A percentile compares a stretch with the other conserved stretches of the same genome.
Conservation (phyloP, 225 moss, liverwort and hornwort species). For the Thuidium tamariscinum region DNA sequence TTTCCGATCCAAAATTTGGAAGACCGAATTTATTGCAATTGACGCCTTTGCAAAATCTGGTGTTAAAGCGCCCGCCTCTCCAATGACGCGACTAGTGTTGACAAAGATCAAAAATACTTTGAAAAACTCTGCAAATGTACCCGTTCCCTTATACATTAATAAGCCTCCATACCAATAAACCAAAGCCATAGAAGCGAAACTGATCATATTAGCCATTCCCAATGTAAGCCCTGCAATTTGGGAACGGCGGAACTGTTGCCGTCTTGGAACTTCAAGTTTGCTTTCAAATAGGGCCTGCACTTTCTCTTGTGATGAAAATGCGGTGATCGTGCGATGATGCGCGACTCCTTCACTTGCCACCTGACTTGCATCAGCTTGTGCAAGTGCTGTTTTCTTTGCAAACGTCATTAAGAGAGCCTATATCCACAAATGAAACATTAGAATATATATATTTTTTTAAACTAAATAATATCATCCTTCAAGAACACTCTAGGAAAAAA, state of each 20-base stretch:
- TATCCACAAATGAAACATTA: neutral
- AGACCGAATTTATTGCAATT: constrained; percentile 62
- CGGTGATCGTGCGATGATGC: constrained; percentile 60
- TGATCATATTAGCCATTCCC: constrained; percentile 27
- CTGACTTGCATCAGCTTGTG: constrained; percentile 50
- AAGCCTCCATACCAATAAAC: constrained; percentile 37
- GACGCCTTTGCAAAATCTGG: constrained; percentile 81
- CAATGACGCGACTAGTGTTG: constrained; percentile 44
- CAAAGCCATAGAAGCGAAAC: constrained; percentile 33
- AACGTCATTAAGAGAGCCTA: constrained; percentile 40
- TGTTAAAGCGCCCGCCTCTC: constrained; percentile 73
- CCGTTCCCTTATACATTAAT: neutral
- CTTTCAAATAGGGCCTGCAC: constrained; percentile 37
- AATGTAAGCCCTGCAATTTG: constrained; percentile 34
- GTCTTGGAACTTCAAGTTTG: constrained; percentile 21
- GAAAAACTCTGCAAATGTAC: constrained; percentile 23
- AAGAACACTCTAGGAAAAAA: neutral
- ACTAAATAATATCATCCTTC: neutral
- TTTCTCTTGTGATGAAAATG: constrained; percentile 61
- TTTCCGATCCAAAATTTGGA: constrained; percentile 52
- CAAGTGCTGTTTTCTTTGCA: constrained; percentile 32
- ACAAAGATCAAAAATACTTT: constrained; percentile 40
- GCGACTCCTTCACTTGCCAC: constrained; percentile 67
- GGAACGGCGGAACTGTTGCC: constrained; percentile 20
- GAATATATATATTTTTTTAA: neutral